Conservation (phyloP, 2,329 filamentous ascomycete genomes). For the Torrubiellomyces zombiae region DNA sequence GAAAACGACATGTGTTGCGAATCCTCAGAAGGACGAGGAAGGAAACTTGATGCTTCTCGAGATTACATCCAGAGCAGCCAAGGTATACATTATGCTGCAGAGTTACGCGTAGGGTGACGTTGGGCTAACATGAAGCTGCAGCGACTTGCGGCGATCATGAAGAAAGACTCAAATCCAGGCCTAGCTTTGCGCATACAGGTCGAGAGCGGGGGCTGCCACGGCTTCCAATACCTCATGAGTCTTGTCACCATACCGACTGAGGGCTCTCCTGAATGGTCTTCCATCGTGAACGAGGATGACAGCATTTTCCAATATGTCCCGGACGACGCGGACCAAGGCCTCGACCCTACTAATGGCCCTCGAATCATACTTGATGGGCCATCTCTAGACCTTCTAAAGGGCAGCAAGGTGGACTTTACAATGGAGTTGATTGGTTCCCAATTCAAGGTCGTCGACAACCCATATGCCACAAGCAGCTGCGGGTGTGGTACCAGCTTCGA, state of each 20-base stretch:
- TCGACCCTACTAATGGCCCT: conserved; percentile 24
- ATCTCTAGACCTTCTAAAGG: conserved; percentile 75
- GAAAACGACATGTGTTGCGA: conserved; percentile 38
- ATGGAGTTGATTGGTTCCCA: conserved; percentile 80
- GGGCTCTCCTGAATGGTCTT: conserved; percentile 15
- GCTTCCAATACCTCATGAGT: conserved; percentile 94
- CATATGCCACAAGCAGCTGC: conserved; percentile 80
- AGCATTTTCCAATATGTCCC: conserved; percentile 62
- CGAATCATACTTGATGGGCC: conserved; percentile 80
- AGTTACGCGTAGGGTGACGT: neutral
- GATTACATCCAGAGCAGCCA: conserved; percentile 69
- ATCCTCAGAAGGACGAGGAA: conserved; percentile 66
- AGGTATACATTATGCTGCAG: conserved; percentile 31
- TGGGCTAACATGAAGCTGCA: conserved; percentile 10
- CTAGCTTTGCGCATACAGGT: conserved; percentile 84
- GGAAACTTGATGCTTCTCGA: conserved; percentile 71
- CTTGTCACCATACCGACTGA: conserved; percentile 45
- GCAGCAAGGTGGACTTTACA: conserved; percentile 91
- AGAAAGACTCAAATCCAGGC: conserved; percentile 54
- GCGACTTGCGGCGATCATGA: conserved; percentile 65
- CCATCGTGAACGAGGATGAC: conserved; percentile 52
- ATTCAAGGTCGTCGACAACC: conserved; percentile 94
- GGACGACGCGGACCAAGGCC: conserved; percentile 21
- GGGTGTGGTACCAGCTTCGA: conserved; percentile 97
- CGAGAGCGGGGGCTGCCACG: conserved; percentile 88